Base-by-base conservation (phyloP, 331 rosid genomes). In the Quercus lobata region DNA sequence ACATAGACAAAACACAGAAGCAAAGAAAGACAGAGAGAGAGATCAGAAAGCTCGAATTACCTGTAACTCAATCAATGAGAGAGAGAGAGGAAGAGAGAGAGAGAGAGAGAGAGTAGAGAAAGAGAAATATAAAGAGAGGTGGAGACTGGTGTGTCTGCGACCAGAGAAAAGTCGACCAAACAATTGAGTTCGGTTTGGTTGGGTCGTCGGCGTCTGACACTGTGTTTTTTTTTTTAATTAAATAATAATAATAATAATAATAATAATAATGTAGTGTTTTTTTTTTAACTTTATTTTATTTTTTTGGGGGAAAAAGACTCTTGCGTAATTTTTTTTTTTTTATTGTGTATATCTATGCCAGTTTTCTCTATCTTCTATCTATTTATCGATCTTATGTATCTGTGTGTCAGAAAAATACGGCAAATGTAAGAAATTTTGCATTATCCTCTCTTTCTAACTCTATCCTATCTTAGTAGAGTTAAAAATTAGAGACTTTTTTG, bases 131-230 rank as follows among this genome's bases (percentile, higher is more conserved):
- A 22, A 65, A 70, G 80, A 82, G 30, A 58, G 75, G 57, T 15
- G 11, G 57, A 75, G 53, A 76, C 81, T 84, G 77, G 82, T 80
- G 73, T 54, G 81, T 76, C 71, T 44, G 77, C 52, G 82, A 85
- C 76, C 85, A 80, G 77, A 81, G 83, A 86, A 78, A 84, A 82
- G 88, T 82, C 86, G 90, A 86, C 86, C 84, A 77, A 81, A 87
- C 88, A 84, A 80, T 78, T 78, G 89, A 86, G 89, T 84, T 90
- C 79, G 76, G 89, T 88, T 85, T 89, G 94, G 98, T 86, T 89
- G 93, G 82, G 88, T 91, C 93, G 97, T 92, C 98, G 95, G 93
- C 93, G 98, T 91, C 98, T 61, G 32, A 68, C 81, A 73, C 84
- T 60, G 32, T 24, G 63, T 66, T 72, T 61, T 35, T 82, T 82